Base-by-base conservation (phyloP, 352 stramenopile genomes). In the Ochromonadaceae sp. region DNA sequence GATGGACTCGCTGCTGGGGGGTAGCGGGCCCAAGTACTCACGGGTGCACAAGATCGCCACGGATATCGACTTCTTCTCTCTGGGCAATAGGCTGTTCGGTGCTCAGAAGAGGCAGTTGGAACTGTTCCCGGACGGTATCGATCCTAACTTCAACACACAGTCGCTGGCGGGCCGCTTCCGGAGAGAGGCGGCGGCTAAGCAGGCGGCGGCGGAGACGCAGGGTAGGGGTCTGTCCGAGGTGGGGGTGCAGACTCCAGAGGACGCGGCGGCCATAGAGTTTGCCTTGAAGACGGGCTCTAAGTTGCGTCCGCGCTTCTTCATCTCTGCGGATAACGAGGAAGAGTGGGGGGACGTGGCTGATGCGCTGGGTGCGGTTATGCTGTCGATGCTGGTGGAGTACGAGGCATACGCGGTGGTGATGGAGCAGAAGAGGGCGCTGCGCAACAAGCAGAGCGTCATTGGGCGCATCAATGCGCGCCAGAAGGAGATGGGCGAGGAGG, bases 41-140 rank as follows among this genome's bases (percentile, higher is more conserved):
- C 7, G 52, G 32, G 35, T 63, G 9, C 22, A 63, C 25, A 44
- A 39, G 9, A 20, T 63, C 17, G 55, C 55, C 39, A 63, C 26
- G 14, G 35, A 63, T 22, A 47, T 50, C 3, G 55, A 63, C 30
- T 22, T 26, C 10, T 63, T 34, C 31, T 52, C 35, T 9, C 15
- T 63, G 17, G 40, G 40, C 22, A 63, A 63, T 63, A 26, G 55
- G 30, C 25, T 63, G 35, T 63, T 63, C 31, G 35, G 35, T 38
- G 38, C 26, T 30, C 39, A 63, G 31, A 63, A 49, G 26, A 7
- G 34, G 17, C 2, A 63, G 20, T 47, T 34, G 17, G 55, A 63
- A 49, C 41, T 63, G 31, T 63, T 52, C 52, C 55, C 55, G 26
- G 55, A 50, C 14, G 7, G 3, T n/a, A 4, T 15, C 38, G 28